Conservation (phyloP, 2,329 filamentous ascomycete species). For the Orbilia oligospora region DNA sequence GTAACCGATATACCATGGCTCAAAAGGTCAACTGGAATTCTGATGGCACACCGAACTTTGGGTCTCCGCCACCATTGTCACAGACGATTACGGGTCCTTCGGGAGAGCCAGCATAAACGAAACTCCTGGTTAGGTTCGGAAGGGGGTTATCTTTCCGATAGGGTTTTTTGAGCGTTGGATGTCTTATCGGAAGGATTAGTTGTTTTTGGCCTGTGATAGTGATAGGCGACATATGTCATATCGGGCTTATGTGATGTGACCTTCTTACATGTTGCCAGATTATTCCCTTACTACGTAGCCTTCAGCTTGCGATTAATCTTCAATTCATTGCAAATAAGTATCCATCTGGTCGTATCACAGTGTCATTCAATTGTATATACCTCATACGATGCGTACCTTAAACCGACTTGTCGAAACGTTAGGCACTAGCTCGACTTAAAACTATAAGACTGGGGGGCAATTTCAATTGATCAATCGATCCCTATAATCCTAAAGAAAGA, state of each 20-base stretch:
- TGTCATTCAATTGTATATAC: constrained; percentile 31
- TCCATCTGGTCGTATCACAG: background rate
- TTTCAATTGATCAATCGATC: background rate
- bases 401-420: background rate
- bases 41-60: constrained; percentile 72
- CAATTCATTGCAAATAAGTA: constrained; percentile 14
- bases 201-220: constrained; percentile 21
- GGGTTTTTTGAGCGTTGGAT: constrained; percentile 16
- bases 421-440: background rate
- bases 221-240: constrained; percentile 30
- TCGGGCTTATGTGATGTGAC: constrained; percentile 25
- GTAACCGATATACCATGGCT: constrained; percentile 72
- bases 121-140: no score
- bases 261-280: background rate
- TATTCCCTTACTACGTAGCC: background rate
- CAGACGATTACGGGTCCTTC: constrained; percentile 66
- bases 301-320: background rate
- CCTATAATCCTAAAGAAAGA: background rate
- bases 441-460: background rate
- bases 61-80: constrained; percentile 65
- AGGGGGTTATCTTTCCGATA: constrained; percentile 19
- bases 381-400: background rate
- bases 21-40: constrained; percentile 71
- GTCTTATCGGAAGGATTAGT: constrained; percentile 22
- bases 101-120: constrained; percentile 65